phyloP scores from a whole-genome alignment of 2,329 filamentous ascomycete genomes.

The Phaeosphaeriaceae sp. region DNA sequence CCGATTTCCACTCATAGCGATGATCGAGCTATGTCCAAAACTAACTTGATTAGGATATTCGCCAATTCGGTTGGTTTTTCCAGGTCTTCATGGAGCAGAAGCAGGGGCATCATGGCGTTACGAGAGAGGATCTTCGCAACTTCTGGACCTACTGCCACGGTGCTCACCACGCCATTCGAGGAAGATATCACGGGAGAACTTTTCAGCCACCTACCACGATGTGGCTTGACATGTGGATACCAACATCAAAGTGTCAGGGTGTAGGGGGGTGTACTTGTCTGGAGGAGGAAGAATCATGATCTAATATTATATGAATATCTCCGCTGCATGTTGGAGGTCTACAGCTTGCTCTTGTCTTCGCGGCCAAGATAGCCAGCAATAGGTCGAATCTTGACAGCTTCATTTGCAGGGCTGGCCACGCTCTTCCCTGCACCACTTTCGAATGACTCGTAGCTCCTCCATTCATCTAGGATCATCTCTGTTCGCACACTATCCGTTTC shows the following conservation, averaged over 20 bases:
- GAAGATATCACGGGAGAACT: neutral
- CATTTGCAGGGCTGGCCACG: slow-evolving; percentile 8
- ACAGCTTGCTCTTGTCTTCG: slow-evolving; percentile 18
- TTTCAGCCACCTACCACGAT: neutral
- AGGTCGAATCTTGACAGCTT: slow-evolving; percentile 11
- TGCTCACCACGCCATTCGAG: slow-evolving; percentile 6
- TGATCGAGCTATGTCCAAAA: too few relatives aligned
- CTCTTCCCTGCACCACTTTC: slow-evolving; percentile 16
- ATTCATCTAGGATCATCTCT: slow-evolving; percentile 10
- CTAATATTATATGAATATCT: too few relatives aligned
- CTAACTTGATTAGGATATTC: slow-evolving; percentile 6
- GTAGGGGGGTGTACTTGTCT: neutral
- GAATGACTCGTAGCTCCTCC: slow-evolving; percentile 15
- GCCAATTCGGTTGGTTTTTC: slow-evolving; percentile 20
- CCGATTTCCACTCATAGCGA: too few relatives aligned
- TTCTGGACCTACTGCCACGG: slow-evolving; percentile 18
- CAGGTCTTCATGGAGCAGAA: neutral
- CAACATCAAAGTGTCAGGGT: slow-evolving; percentile 7
- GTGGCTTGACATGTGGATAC: slow-evolving; percentile 23
- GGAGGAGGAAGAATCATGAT: neutral
- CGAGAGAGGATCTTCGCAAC: slow-evolving; percentile 12
- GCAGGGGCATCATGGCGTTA: slow-evolving; percentile 10
- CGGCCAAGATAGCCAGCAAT: slow-evolving; percentile 28
- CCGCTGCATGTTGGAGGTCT: too few relatives aligned
- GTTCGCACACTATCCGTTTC: slow-evolving; percentile 17